Evolutionary conservation across 2,329 filamentous ascomycete species (phyloP).

Genomic region (Paracoccidioides lutzii): DNA sequence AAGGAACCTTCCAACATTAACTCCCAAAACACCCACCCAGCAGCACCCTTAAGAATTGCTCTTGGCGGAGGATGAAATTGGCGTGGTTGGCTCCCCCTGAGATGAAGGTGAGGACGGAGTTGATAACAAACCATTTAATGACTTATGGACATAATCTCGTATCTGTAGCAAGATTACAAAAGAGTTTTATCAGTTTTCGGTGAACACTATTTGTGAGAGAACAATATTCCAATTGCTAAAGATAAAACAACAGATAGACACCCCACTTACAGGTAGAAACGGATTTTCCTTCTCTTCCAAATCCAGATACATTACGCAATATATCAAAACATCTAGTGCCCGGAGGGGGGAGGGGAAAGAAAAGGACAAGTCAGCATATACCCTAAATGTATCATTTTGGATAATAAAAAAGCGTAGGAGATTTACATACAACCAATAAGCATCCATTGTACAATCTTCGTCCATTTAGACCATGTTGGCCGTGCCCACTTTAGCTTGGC

Average conservation of each 20-base stretch:
- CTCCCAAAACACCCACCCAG: neutral
- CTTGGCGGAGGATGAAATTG: neutral
- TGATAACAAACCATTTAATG: neutral
- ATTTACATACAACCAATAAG: constrained; percentile 36
- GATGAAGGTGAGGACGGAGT: neutral
- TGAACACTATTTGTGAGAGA: neutral
- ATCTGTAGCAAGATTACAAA: neutral
- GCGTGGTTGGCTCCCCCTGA: neutral
- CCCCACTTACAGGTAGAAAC: constrained; percentile 26
- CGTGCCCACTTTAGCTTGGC: constrained; percentile 48
- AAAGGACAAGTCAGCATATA: constrained; percentile 6
- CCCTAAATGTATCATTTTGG: neutral
- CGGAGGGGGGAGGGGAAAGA: neutral
- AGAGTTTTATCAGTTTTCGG: neutral
- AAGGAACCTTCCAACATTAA: neutral
- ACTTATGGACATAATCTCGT: neutral
- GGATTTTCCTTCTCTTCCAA: constrained; percentile 29
- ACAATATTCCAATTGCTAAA: neutral
- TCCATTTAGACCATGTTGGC: constrained; percentile 45
- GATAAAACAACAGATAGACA: neutral
- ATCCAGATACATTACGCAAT: constrained; percentile 33
- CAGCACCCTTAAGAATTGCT: neutral
- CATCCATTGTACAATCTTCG: constrained; percentile 45
- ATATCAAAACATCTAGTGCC: constrained; percentile 28
- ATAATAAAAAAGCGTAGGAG: neutral